A percentile compares a stretch with the other conserved stretches of the same genome.
Conservation (phyloP, 108 stramenopile genomes). For the Fistulifera solaris region DNA sequence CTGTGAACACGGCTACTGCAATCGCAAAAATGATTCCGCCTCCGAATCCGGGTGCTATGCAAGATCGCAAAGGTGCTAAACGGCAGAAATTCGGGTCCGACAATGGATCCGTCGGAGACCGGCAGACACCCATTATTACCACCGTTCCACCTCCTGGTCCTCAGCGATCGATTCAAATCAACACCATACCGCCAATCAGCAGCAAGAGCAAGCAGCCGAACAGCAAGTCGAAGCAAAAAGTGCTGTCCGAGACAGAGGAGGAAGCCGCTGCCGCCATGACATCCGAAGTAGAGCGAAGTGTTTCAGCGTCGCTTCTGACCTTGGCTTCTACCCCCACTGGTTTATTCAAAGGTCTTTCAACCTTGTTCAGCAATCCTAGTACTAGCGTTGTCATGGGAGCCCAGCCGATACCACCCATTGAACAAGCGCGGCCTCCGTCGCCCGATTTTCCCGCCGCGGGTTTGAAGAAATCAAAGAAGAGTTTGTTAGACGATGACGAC, state of each 20-base stretch:
- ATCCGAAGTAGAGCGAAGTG: constrained; percentile 5
- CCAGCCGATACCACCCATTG: no score
- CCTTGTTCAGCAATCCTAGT: not conserved
- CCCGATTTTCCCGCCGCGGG: no score
- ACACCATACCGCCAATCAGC: not conserved
- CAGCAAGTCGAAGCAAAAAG: not conserved
- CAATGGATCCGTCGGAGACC: no score
- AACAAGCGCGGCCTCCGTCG: no score
- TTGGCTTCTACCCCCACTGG: not conserved
- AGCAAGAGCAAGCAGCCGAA: not conserved
- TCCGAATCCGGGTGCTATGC: no score
- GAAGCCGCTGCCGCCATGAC: not conserved
- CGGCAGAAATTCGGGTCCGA: no score
- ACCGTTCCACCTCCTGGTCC: not conserved
- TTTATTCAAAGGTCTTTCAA: not conserved
- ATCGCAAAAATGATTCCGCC: no score
- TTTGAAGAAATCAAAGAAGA: no score
- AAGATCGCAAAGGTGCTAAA: no score
- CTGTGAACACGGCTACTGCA: no score
- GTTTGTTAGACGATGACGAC: no score
- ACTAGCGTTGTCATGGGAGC: no score
- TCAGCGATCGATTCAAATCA: not conserved
- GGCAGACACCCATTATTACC: not conserved
- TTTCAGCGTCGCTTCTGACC: constrained; percentile 4
- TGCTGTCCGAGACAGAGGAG: not conserved